phyloP scores from a whole-genome alignment of 176 grass and related monocot genomes.

The Stipa capillata region DNA sequence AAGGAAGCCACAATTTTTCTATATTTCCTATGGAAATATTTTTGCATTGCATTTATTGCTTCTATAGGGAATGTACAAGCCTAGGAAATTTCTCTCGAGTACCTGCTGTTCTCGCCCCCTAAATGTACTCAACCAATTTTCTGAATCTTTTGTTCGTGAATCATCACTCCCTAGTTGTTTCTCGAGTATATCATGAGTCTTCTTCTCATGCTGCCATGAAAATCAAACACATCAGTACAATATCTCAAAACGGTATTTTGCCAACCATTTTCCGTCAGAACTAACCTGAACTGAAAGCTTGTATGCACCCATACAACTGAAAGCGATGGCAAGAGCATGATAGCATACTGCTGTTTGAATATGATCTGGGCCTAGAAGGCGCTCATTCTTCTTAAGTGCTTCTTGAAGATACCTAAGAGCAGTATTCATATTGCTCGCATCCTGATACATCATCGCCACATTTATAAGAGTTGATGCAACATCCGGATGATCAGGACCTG shows the following conservation, averaged over 20 bases:
- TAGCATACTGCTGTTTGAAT: constrained; percentile 97
- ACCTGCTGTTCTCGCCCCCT: constrained; percentile 76
- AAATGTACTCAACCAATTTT: constrained; percentile 94
- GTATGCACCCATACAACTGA: constrained; percentile 82
- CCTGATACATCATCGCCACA: constrained; percentile 99
- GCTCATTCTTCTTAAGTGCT: constrained; percentile 83
- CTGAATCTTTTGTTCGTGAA: constrained; percentile 80
- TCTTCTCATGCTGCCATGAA: constrained; percentile 78
- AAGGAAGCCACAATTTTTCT: not conserved
- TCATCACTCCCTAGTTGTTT: constrained; percentile 87
- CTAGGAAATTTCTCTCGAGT: constrained; percentile 1
- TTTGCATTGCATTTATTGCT: not conserved
- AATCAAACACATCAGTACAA: not conserved
- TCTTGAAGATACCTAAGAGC: constrained; percentile 92
- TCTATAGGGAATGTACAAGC: not conserved
- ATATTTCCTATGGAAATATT: not conserved
- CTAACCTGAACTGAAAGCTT: constrained; percentile 95
- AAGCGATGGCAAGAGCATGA: constrained; percentile 95
- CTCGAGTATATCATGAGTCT: constrained; percentile 75
- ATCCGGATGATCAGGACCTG: constrained; percentile 86
- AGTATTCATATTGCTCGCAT: constrained; percentile 77
- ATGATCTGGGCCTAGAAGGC: constrained; percentile 81
- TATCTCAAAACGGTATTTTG: not conserved
- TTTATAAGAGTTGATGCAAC: constrained; percentile 89
- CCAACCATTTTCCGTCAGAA: not conserved